These are phyloP conservation scores for Gilbertella persicaria DNA, from an alignment of 371 early-diverging fungal genomes.

Conservation along the genomic window DNA sequence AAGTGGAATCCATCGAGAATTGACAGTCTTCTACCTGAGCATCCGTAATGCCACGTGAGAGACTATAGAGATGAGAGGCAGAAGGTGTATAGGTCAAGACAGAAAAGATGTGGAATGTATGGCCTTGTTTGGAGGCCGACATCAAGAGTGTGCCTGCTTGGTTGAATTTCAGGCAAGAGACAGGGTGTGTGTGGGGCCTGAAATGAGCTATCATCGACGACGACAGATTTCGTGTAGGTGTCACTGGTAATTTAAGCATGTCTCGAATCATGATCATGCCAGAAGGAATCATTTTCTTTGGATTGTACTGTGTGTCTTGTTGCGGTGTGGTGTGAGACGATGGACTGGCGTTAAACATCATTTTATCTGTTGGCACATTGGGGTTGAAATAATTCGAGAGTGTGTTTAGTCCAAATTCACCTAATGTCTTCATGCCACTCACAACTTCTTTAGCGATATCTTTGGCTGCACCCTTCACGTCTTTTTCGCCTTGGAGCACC, in stretches of 20 bases:
- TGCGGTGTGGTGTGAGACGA: neutral
- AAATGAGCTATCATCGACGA: slow-evolving; percentile 65
- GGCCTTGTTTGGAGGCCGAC: slow-evolving; percentile 76
- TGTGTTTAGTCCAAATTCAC: slow-evolving; percentile 54
- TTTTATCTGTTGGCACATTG: slow-evolving; percentile 9
- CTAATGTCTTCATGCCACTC: slow-evolving; percentile 68
- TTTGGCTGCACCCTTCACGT: slow-evolving; percentile 59
- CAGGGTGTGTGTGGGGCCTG: slow-evolving; percentile 74
- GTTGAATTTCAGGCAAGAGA: slow-evolving; percentile 67
- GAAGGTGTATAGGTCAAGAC: slow-evolving; percentile 28
- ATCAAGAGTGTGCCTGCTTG: slow-evolving; percentile 68
- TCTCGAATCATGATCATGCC: slow-evolving; percentile 63
- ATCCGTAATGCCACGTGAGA: slow-evolving; percentile 78
- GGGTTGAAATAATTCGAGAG: slow-evolving; percentile 53
- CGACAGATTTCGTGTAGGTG: slow-evolving; percentile 33
- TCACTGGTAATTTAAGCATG: slow-evolving; percentile 31
- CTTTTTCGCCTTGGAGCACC: slow-evolving; percentile 44
- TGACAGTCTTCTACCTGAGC: slow-evolving; percentile 75
- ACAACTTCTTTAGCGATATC: slow-evolving; percentile 74
- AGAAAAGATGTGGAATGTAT: slow-evolving; percentile 73
- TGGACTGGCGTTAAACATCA: slow-evolving; percentile 4
- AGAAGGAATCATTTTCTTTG: slow-evolving; percentile 33
- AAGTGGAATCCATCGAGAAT: slow-evolving; percentile 73
- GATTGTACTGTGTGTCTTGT: too few species aligned
- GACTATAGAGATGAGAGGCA: slow-evolving; percentile 65